Conservation (phyloP, 176 grass and related monocot genomes). For the Poa pratensis region DNA sequence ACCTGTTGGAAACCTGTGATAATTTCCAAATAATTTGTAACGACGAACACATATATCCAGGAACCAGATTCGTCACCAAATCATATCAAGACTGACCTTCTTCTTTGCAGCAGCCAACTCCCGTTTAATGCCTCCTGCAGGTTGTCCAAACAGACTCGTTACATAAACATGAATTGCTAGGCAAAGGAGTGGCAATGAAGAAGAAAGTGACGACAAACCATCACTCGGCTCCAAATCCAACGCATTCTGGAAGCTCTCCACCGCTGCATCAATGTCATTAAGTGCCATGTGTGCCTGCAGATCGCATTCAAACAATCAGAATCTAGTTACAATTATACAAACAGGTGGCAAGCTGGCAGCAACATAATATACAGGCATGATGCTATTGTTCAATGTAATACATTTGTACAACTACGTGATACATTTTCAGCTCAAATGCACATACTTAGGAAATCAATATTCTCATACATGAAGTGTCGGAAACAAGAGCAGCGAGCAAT, state of each 20-base stretch:
- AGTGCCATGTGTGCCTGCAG: slow-evolving; percentile 91
- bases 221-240: slow-evolving; percentile 92
- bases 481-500: slow-evolving; percentile 11
- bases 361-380: neutral
- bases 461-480: neutral
- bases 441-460: slow-evolving; percentile 11
- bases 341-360: neutral
- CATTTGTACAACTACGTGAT: neutral
- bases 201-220: slow-evolving; percentile 49
- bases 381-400: neutral
- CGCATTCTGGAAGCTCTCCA: slow-evolving; percentile 88
- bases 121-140: slow-evolving; percentile 80
- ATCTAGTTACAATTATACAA: neutral
- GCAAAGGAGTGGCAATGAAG: neutral
- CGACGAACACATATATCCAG: neutral
- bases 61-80: neutral
- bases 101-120: slow-evolving; percentile 89
- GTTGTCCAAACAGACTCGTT: slow-evolving; percentile 26
- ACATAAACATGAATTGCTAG: neutral
- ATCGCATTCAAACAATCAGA: slow-evolving; percentile 23
- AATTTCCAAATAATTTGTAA: slow-evolving; percentile 33
- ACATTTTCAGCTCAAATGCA: neutral
- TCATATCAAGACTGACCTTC: slow-evolving; percentile 57
- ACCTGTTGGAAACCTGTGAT: slow-evolving; percentile 75
- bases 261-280: slow-evolving; percentile 92